Conservation (phyloP, 1,139 yeast species). For the Hyphopichia fennica region DNA sequence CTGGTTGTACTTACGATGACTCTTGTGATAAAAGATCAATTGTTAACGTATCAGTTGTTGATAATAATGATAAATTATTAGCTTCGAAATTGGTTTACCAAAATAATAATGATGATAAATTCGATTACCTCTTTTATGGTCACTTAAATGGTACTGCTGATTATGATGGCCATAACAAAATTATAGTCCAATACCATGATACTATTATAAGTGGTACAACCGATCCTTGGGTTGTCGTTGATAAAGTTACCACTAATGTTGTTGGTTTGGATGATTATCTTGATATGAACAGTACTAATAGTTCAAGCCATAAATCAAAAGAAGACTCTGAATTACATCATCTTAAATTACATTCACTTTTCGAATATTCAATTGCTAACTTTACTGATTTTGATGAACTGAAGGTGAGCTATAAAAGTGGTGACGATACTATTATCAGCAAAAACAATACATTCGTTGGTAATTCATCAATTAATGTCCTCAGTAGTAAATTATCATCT, state of each 20-base stretch:
- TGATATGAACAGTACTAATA: constrained; percentile 29
- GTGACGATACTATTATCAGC: constrained; percentile 25
- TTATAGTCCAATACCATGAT: constrained; percentile 44
- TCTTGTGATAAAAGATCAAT: constrained; percentile 74
- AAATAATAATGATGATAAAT: constrained; percentile 76
- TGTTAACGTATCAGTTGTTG: constrained; percentile 70
- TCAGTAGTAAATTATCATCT: constrained; percentile 52
- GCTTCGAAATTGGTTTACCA: constrained; percentile 58
- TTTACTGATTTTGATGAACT: constrained; percentile 50
- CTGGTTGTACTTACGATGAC: constrained; percentile 75
- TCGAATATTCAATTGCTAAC: constrained; percentile 76
- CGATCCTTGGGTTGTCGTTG: constrained; percentile 67
- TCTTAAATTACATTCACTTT: constrained; percentile 62
- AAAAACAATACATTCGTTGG: constrained; percentile 51
- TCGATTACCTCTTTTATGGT: constrained; percentile 76
- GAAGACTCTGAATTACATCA: constrained; percentile 20
- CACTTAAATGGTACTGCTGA: constrained; percentile 52
- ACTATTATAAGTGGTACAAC: constrained; percentile 24
- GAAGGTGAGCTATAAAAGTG: constrained; percentile 25
- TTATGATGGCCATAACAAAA: constrained; percentile 44
- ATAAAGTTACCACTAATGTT: constrained; percentile 59
- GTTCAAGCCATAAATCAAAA: constrained; percentile 18
- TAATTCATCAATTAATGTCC: constrained; percentile 63
- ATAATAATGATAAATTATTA: constrained; percentile 45
- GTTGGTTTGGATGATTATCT: constrained; percentile 48